Evolutionary conservation across 1,139 yeast species (phyloP).

Genomic region (Lodderomyces theae): DNA sequence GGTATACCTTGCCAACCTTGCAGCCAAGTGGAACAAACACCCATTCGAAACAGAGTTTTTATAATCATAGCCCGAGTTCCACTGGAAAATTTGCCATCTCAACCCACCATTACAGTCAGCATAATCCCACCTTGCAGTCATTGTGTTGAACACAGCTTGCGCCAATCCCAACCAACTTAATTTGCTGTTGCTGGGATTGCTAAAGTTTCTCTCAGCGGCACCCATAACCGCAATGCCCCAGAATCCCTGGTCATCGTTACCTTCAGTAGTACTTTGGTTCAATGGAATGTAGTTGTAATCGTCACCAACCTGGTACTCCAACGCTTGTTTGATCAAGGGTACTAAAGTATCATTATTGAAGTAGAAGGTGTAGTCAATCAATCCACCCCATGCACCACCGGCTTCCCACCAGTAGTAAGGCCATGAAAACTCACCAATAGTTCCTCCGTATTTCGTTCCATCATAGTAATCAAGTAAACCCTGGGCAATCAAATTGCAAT

Average conservation of each 20-base stretch:
- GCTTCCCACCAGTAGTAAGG: constrained; percentile 97
- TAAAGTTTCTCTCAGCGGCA: constrained; percentile 79
- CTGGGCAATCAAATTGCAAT: constrained; percentile 54
- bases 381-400: constrained; percentile 81
- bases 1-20: constrained; percentile 83
- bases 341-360: constrained; percentile 63
- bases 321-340: constrained; percentile 52
- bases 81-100: constrained; percentile 94
- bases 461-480: constrained; percentile 75
- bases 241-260: constrained; percentile 90
- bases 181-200: constrained; percentile 49
- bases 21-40: constrained; percentile 82
- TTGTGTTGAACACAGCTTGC: constrained; percentile 84
- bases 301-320: constrained; percentile 65
- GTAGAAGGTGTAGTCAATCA: constrained; percentile 64
- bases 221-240: constrained; percentile 86
- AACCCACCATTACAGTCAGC: constrained; percentile 79
- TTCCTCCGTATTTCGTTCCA: constrained; percentile 64
- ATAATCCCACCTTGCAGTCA: constrained; percentile 85
- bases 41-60: constrained; percentile 91
- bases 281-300: constrained; percentile 70
- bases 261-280: constrained; percentile 75
- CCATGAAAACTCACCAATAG: constrained; percentile 69
- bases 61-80: constrained; percentile 93
- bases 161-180: constrained; percentile 67